phyloP scores from a whole-genome alignment of 306 rosid genomes.

The Castanea sativa region DNA sequence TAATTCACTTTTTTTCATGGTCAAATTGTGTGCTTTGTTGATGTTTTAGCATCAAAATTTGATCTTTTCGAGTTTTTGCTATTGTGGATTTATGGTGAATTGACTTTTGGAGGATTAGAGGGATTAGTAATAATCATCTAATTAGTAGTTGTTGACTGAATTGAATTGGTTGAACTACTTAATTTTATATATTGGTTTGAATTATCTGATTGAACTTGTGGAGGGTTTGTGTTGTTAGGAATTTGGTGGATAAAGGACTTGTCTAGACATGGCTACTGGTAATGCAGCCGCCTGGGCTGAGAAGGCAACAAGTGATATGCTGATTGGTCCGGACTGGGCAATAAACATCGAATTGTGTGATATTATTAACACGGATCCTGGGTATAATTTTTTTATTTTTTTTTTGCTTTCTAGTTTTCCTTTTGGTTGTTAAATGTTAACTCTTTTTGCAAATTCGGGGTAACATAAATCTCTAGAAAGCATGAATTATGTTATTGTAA shows the following conservation, averaged over 20 bases:
- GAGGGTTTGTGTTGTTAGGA: constrained; percentile 21
- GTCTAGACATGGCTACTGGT: constrained; percentile 55
- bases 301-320: constrained; percentile 95
- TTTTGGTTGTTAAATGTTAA: background rate
- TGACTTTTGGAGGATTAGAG: background rate
- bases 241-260: constrained; percentile 25
- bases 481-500: background rate
- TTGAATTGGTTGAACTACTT: background rate
- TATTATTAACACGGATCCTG: constrained; percentile 78
- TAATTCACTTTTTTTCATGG: background rate
- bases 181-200: background rate
- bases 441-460: background rate
- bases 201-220: constrained; percentile 12
- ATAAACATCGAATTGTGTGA: constrained; percentile 90
- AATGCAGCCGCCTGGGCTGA: constrained; percentile 82
- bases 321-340: constrained; percentile 97
- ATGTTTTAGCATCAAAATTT: background rate
- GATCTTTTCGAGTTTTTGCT: background rate
- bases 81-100: background rate
- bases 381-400: constrained; percentile 43
- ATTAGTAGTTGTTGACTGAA: background rate
- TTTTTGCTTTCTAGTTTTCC: background rate
- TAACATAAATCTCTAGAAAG: background rate
- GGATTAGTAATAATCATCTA: background rate
- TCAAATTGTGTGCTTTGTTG: background rate